Conservation (phyloP, 352 stramenopile genomes). For the Pythium pectinolyticum region DNA sequence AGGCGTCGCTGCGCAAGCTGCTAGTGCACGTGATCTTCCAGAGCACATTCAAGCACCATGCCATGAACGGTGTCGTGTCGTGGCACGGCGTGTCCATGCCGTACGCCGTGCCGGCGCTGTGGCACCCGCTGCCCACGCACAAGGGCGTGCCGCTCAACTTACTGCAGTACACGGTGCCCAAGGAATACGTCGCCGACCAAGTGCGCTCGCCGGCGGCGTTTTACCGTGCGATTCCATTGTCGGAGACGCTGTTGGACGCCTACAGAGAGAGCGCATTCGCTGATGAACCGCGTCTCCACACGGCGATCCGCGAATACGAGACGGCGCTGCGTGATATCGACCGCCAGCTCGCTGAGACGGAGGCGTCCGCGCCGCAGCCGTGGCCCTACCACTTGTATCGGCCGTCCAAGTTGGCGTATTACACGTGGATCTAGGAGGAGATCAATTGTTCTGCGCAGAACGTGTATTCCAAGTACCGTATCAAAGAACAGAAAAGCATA, state of each 20-base stretch:
- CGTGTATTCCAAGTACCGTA: no score
- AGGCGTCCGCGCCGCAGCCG: slow-evolving; percentile 10
- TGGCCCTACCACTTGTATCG: slow-evolving; percentile 25
- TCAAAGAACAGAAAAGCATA: background rate
- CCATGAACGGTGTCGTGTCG: slow-evolving; percentile 21
- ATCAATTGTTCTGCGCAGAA: no score
- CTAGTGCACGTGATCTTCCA: slow-evolving; percentile 22
- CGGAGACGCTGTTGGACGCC: slow-evolving; percentile 22
- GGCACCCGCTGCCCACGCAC: slow-evolving; percentile 16
- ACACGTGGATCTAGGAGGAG: slow-evolving; percentile 25
- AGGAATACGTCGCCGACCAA: slow-evolving; percentile 15
- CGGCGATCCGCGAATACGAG: slow-evolving; percentile 23
- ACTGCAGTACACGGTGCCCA: slow-evolving; percentile 11
- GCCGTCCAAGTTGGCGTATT: slow-evolving; percentile 23
- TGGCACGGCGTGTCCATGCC: slow-evolving; percentile 22
- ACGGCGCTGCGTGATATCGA: slow-evolving; percentile 16
- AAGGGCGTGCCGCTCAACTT: slow-evolving; percentile 16
- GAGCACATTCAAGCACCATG: slow-evolving; percentile 24
- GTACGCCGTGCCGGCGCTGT: slow-evolving; percentile 12
- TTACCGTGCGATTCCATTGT: slow-evolving; percentile 19
- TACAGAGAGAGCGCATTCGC: slow-evolving; percentile 20
- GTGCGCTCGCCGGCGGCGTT: slow-evolving; percentile 14
- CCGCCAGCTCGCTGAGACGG: slow-evolving; percentile 15
- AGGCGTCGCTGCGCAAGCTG: slow-evolving; percentile 6
- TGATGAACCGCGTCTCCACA: slow-evolving; percentile 16